phyloP scores from a whole-genome alignment of 129 eudicot species.

The Scalesia atractyloides region DNA sequence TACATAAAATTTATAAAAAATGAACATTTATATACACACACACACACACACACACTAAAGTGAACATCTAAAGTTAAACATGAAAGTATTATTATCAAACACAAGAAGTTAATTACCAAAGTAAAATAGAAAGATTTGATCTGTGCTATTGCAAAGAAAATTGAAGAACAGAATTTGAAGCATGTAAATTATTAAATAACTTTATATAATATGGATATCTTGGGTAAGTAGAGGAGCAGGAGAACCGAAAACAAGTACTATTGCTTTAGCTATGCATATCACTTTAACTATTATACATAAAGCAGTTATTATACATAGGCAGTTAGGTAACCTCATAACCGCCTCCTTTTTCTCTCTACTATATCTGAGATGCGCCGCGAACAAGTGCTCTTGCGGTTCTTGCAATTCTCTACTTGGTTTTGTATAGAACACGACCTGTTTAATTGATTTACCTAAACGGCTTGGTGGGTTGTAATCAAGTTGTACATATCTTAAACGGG shows the following conservation, averaged over 20 bases:
- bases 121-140: no score
- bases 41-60: no score
- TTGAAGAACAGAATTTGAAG: no score
- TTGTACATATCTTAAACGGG: background rate
- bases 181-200: no score
- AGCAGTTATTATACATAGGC: background rate
- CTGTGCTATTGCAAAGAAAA: no score
- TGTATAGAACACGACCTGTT: background rate
- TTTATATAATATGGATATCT: no score
- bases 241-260: background rate
- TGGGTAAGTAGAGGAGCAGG: background rate
- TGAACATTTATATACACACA: background rate
- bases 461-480: background rate
- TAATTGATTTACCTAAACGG: background rate
- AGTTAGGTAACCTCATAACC: background rate
- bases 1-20: background rate
- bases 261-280: no score
- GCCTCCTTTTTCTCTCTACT: background rate
- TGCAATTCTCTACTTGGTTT: background rate
- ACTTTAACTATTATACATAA: background rate
- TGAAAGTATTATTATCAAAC: no score
- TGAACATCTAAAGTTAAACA: no score
- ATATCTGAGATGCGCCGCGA: background rate
- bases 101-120: no score
- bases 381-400: background rate